Percentiles rank a stretch among this genome's conserved stretches.
These are phyloP conservation scores for Acanthamoeba triangularis DNA, from an alignment of 208 protist genomes.

Conservation along the genomic window DNA sequence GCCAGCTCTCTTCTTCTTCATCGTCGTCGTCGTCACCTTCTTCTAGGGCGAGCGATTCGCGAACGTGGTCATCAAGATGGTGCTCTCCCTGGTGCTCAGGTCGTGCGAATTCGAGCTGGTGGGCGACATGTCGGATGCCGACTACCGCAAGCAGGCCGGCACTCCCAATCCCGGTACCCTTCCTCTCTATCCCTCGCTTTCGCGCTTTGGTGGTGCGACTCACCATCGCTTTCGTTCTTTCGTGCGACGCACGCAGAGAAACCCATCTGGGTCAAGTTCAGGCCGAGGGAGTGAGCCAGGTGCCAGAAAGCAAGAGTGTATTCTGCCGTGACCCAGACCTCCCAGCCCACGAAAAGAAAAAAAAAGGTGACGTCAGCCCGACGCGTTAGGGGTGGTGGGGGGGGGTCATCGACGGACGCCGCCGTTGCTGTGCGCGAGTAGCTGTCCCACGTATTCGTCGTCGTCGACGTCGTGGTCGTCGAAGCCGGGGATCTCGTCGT, in stretches of 20 bases:
- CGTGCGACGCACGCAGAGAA: background rate
- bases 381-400: too few species aligned
- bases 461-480: background rate
- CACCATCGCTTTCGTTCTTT: too few species aligned
- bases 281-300: background rate
- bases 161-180: background rate
- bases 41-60: background rate
- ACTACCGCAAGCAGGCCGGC: conserved; percentile 18
- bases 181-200: background rate
- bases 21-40: background rate
- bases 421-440: background rate
- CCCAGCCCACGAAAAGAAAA: background rate
- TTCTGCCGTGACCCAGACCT: background rate
- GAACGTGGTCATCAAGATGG: background rate
- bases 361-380: background rate
- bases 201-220: background rate
- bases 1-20: background rate
- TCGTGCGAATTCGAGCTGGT: background rate
- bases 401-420: background rate
- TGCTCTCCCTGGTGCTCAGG: background rate
- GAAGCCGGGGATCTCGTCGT: background rate
- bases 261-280: background rate
- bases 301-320: background rate
- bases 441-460: background rate
- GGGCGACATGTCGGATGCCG: background rate